A percentile compares a stretch with the other conserved stretches of the same genome.
These are phyloP conservation scores for Pterocarpus macrocarpus DNA, from an alignment of 306 rosid species.

Conservation along the genomic window DNA sequence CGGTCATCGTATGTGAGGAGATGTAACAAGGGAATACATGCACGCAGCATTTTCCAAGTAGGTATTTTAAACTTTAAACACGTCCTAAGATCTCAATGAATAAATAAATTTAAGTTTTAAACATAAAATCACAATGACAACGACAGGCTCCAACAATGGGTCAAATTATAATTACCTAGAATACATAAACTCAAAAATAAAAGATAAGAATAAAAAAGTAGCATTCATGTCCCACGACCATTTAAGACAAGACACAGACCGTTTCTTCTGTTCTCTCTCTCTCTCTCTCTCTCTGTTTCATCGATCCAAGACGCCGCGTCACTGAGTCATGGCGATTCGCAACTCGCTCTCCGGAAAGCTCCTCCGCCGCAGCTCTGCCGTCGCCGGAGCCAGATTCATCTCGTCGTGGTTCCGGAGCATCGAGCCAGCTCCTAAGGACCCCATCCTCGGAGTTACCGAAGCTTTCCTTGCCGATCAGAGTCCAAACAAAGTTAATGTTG, in stretches of 20 bases:
- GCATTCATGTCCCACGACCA: background rate
- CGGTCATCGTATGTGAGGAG: too few species aligned
- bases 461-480: slow-evolving; percentile 93
- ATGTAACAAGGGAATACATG: too few species aligned
- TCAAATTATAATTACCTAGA: background rate
- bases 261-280: background rate
- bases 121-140: background rate
- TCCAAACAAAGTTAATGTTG: slow-evolving; percentile 89
- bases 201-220: background rate
- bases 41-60: too few species aligned
- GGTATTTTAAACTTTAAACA: too few species aligned
- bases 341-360: slow-evolving; percentile 41
- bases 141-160: background rate
- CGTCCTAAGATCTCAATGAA: too few species aligned
- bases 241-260: background rate
- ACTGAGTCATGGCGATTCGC: slow-evolving; percentile 65
- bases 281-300: background rate
- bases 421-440: slow-evolving; percentile 92
- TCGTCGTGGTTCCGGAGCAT: slow-evolving; percentile 85
- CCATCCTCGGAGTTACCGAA: slow-evolving; percentile 98
- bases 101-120: too few species aligned
- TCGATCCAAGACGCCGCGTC: background rate
- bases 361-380: slow-evolving; percentile 54
- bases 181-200: too few species aligned
- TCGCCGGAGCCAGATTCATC: slow-evolving; percentile 65